Evolutionary conservation across 2,329 filamentous ascomycete genomes (phyloP), one percentile per base, ranked within the genome.

Genomic region (Pseudogymnoascus sp.): DNA sequence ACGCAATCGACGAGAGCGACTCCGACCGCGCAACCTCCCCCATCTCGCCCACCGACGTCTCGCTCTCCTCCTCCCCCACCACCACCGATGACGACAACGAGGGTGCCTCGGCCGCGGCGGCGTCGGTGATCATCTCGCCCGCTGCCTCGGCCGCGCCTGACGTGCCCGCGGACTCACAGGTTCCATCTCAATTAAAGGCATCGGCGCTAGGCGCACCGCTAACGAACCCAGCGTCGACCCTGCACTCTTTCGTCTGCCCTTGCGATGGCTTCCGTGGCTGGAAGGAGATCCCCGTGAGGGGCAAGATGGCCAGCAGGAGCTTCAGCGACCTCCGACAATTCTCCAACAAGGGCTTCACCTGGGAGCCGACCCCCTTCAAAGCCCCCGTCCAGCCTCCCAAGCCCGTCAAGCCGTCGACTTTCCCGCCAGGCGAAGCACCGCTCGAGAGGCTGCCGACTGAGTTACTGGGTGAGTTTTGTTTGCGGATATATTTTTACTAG

Each of bases 391-490:
- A 16, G 65, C 69, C 11, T 65, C 72, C 28, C 69, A 73, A 68
- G 67, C 71, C 63, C 67, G 73, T 65, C 70, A 73, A 66, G 63
- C 69, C 6, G 75, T 31, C 50, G 18, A 42, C 50, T 4, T 63
- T 64, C 63, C 33, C 69, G 21, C 74, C 79, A n/a, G 82, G 83
- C 63, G 71, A 77, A 21, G 78, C 87, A 21, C 78, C 81, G 25
- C 76, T 92, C 42, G 89, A 92, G 77, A 82, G 74, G 65, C 79
- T 92, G 6, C 89, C 89, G 0, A 79, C 82, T 61, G 89, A 92
- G 75, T 78, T 92, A 67, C 81, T 90, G 63, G 83, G 88, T 91
- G 80, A 76, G 86, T 78, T 61, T 37, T 60, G 66, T 53, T 33
- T 33, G 59, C 31, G 65, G 63, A 61, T 64, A 65, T 62, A 64